Percentiles rank a stretch among this genome's conserved stretches.
Evolutionary conservation across 768 basidiomycete species (phyloP).

Genomic region (Leccinum boreale): DNA sequence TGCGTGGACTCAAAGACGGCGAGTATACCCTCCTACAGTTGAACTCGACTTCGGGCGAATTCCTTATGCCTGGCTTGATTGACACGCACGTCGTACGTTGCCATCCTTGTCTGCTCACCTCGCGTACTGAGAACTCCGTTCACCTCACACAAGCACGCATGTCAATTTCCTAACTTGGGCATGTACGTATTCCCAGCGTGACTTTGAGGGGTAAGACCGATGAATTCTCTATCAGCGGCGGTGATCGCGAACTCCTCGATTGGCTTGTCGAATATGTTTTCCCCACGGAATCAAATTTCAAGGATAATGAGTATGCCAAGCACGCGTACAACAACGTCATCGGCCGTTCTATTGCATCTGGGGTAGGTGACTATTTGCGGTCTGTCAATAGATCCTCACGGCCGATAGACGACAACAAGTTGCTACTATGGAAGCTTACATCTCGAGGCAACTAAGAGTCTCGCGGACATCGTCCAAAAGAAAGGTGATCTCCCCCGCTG

Average conservation of each 20-base stretch:
- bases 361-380: constrained; percentile 47
- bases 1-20: constrained; percentile 44
- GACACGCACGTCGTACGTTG: constrained; percentile 83
- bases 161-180: constrained; percentile 41
- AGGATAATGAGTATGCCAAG: constrained; percentile 61
- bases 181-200: constrained; percentile 15
- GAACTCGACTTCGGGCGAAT: constrained; percentile 45
- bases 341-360: constrained; percentile 60
- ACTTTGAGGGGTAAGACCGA: background rate
- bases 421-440: constrained; percentile 89
- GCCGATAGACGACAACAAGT: constrained; percentile 72
- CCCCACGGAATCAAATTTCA: constrained; percentile 77
- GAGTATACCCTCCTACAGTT: constrained; percentile 33
- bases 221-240: constrained; percentile 47
- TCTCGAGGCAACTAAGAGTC: constrained; percentile 67
- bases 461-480: constrained; percentile 67
- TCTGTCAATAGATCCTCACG: constrained; percentile 1
- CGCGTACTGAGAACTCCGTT: background rate
- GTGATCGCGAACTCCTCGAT: constrained; percentile 77
- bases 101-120: background rate
- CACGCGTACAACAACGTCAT: constrained; percentile 67
- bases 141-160: constrained; percentile 23
- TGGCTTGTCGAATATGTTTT: constrained; percentile 85
- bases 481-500: constrained; percentile 38
- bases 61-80: constrained; percentile 82